Base-by-base conservation (phyloP, 164 flowering plant genomes). In the Hamamelis virginiana region DNA sequence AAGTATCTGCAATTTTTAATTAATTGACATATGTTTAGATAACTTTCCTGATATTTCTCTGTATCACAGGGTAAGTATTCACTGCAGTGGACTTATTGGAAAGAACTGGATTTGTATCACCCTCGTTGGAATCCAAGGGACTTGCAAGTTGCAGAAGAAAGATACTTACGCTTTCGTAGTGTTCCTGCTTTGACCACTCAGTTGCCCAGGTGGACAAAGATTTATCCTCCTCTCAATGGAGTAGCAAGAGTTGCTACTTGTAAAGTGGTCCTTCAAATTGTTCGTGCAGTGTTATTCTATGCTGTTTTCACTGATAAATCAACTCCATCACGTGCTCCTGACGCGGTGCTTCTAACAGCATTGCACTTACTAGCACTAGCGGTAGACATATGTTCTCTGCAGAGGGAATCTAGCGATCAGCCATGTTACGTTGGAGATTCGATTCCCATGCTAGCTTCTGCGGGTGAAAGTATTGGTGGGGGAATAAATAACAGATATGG, bases 61-160 rank as follows among this genome's bases (percentile, higher is more conserved):
- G 41, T 67, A 23, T 77, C 60, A 21, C 77, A 95, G 99, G 99
- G 99, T 5, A 93, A 76, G 83, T 96, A 93, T 82, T 90, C 97
- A 51, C 75, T 96, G 68, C 87, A 86, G 9, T 72, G 76, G 78
- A 44, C 73, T 28, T 89, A 60, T 73, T 96, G 98, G 98, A 86
- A 88, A 75, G 97, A 96, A 67, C 78, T 96, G 75, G 98, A 96
- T 77, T 72, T 96, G 59, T 96, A 93, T 77, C 94, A 91, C 68
- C 97, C 95, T 61, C 96, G 96, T 43, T 89, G 97, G 98, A 91
- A 80, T 77, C 85, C 86, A 33, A 86, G 91, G 80, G 98, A 96
- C 41, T 79, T 90, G 74, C 99, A 96, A 78, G 75, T 84, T 48
- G 97, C 97, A 10, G 98, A 96, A 80, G 99, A 96, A 80, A 90